Evolutionary conservation across 495 filamentous ascomycete species (phyloP), one percentile per base, ranked within the genome.

Genomic region (Hypoxylon cercidicola): DNA sequence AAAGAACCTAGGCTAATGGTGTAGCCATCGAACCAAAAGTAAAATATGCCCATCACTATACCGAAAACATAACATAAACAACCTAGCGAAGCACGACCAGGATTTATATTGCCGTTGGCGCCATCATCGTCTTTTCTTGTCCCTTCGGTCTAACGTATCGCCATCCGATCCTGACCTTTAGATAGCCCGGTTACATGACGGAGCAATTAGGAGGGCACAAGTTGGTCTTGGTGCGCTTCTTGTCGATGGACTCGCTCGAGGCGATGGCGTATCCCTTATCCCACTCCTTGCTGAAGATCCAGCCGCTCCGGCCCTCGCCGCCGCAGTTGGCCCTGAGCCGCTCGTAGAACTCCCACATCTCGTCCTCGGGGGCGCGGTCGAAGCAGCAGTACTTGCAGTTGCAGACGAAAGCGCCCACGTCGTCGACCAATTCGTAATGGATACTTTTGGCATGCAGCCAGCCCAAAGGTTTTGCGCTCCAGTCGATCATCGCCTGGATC

Each of bases 381-480:
- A 1, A 0, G 5, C 16, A 40, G 10, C n/a, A 18, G 30, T 7
- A 35, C 58, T 69, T 66, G 50, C 64, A 72, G 87, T 89, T 15
- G 86, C 88, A 79, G 82, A 91, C 34, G 68, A 76, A 69, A 0
- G 25, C 9, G 16, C 15, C 28, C 11, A 34, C 47, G 1, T n/a
- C 0, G 0, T 15, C 52, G 21, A 13, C 4, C 4, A 23, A 3
- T n/a, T 46, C 57, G n/a, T 34, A 18, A 45, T 56, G 52, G 15
- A 48, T 0, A 13, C 1, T 16, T 23, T 34, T 45, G n/a, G 1
- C 4, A 0, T 7, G 0, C 0, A 62, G 30, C 34, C 2, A 41
- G 39, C 16, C 3, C 13, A 4, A 37, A 2, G 13, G 12, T 7
- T 16, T 16, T 4, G 1, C 3, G 52, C 23, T 39, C 64, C 58